phyloP scores from a whole-genome alignment of 345 rosid genomes.

The Eucalyptus coolabah region DNA sequence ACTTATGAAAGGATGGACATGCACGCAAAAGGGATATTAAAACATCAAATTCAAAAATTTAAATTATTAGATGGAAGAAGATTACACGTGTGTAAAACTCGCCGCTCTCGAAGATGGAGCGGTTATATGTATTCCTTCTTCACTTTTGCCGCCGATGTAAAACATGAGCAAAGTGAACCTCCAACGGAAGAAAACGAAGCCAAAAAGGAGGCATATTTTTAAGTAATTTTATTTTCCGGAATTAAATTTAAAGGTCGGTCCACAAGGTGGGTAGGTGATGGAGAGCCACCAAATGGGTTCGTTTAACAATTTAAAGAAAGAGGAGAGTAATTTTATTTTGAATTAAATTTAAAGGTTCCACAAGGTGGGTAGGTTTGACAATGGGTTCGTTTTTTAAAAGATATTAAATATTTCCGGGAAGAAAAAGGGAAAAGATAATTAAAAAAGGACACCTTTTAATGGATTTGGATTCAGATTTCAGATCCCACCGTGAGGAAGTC shows the following conservation, averaged over 20 bases:
- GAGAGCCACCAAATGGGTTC: neutral
- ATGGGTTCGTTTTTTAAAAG: neutral
- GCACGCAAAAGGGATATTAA: neutral
- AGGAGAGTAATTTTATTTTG: too few relatives aligned
- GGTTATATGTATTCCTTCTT: neutral
- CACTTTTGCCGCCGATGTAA: neutral
- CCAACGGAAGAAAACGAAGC: neutral
- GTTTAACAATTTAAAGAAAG: too few relatives aligned
- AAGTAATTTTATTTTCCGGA: too few relatives aligned
- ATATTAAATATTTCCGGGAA: neutral
- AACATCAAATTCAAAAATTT: too few relatives aligned
- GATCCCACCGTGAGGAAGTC: neutral
- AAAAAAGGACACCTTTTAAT: neutral
- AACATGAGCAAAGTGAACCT: neutral
- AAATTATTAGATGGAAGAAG: rapidly evolving
- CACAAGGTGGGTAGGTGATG: neutral
- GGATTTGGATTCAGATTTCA: neutral
- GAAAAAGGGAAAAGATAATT: neutral
- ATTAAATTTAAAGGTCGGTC: neutral
- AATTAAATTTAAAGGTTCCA: neutral
- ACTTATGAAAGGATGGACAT: neutral
- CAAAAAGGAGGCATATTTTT: neutral
- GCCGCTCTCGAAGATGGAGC: rapidly evolving
- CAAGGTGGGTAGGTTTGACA: neutral
- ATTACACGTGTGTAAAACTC: rapidly evolving